Evolutionary conservation across 768 basidiomycete genomes (phyloP).

Genomic region (Kwoniella botswanensis): DNA sequence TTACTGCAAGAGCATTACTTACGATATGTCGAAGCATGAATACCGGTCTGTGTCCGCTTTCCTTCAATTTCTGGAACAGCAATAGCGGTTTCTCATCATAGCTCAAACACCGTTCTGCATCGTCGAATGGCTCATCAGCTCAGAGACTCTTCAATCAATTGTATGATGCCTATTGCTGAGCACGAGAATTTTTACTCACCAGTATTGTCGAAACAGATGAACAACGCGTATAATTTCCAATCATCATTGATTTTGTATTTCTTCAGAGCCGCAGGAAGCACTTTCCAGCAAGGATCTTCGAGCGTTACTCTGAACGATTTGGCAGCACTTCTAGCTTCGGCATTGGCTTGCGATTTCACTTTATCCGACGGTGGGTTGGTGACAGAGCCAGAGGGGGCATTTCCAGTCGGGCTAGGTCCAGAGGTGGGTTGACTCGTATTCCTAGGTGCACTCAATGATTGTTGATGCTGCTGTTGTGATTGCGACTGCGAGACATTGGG

Average conservation of each 20-base stretch:
- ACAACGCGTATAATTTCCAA: slow-evolving; percentile 99
- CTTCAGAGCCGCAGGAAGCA: slow-evolving; percentile 94
- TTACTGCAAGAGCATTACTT: slow-evolving; percentile 15
- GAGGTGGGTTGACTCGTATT: background rate
- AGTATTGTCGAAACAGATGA: slow-evolving; percentile 94
- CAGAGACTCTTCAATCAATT: too few species aligned
- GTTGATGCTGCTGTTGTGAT: slow-evolving; percentile 1
- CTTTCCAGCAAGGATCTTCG: slow-evolving; percentile 98
- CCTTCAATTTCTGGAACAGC: slow-evolving; percentile 96
- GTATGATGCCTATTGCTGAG: too few species aligned
- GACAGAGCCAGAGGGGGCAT: background rate
- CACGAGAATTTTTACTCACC: slow-evolving; percentile 64
- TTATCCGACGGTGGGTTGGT: slow-evolving; percentile 28
- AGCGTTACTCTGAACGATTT: slow-evolving; percentile 97
- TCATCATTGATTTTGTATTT: slow-evolving; percentile 99
- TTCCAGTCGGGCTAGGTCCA: background rate
- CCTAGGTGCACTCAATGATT: background rate
- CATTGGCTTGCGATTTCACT: slow-evolving; percentile 40
- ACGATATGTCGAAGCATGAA: slow-evolving; percentile 73
- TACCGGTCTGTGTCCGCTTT: slow-evolving; percentile 95
- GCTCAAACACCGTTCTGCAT: slow-evolving; percentile 86
- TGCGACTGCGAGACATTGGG: background rate
- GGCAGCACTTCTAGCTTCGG: slow-evolving; percentile 52
- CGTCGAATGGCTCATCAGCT: background rate
- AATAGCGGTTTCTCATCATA: slow-evolving; percentile 98